These are phyloP conservation scores for Vanderwaltozyma yarrowii DNA, from an alignment of 805 yeast genomes.

Conservation along the genomic window DNA sequence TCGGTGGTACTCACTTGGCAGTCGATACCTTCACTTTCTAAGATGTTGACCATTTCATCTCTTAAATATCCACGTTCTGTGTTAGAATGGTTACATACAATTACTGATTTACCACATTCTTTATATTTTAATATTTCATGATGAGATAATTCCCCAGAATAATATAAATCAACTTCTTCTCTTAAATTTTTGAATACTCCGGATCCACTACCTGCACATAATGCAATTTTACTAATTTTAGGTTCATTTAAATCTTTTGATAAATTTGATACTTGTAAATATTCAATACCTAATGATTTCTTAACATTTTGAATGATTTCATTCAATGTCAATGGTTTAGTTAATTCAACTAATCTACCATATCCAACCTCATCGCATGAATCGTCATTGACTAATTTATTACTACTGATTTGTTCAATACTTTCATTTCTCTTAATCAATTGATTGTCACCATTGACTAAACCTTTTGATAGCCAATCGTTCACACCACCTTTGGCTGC, in stretches of 20 bases:
- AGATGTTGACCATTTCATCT: constrained; percentile 32
- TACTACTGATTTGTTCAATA: constrained; percentile 20
- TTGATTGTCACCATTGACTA: constrained; percentile 26
- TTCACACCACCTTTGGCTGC: constrained; percentile 90
- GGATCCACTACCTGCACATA: constrained; percentile 95
- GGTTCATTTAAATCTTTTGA: constrained; percentile 15
- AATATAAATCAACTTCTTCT: constrained; percentile 56
- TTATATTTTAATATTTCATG: constrained; percentile 71
- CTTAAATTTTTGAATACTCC: constrained; percentile 44
- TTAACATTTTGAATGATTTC: constrained; percentile 46
- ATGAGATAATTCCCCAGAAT: constrained; percentile 91
- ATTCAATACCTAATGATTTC: constrained; percentile 36
- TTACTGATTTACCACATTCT: constrained; percentile 62
- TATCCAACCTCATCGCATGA: constrained; percentile 47
- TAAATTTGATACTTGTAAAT: constrained; percentile 53
- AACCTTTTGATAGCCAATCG: constrained; percentile 73
- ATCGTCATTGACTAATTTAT: constrained; percentile 9
- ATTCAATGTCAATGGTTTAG: constrained; percentile 33
- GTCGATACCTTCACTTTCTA: constrained; percentile 36
- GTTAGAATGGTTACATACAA: constrained; percentile 82
- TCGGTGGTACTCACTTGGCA: constrained; percentile 48
- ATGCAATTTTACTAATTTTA: constrained; percentile 49
- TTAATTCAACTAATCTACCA: constrained; percentile 60
- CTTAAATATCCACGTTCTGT: constrained; percentile 80
- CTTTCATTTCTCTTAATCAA: constrained; percentile 11